phyloP scores from a whole-genome alignment of 805 yeast species.

The Yarrowia hollandica region DNA sequence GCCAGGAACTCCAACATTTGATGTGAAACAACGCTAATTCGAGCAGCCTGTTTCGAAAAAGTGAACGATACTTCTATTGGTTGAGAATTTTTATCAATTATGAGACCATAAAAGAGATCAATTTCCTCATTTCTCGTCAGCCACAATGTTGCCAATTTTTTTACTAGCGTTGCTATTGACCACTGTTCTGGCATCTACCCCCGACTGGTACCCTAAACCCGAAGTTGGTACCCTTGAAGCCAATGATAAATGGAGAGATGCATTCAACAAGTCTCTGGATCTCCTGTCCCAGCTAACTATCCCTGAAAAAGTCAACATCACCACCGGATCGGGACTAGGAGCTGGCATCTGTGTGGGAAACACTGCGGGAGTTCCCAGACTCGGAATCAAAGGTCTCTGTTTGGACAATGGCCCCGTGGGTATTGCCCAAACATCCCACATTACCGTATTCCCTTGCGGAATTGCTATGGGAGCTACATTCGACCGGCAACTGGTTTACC shows the following conservation, averaged over 20 bases:
- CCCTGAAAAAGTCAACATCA: conserved; percentile 59
- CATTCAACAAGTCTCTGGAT: conserved; percentile 55
- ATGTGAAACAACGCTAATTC: no score
- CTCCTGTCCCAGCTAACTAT: conserved; percentile 58
- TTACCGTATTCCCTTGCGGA: conserved; percentile 59
- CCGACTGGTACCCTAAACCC: conserved; percentile 32
- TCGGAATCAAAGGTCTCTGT: conserved; percentile 56
- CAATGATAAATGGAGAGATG: conserved; percentile 54
- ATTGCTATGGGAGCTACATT: conserved; percentile 60
- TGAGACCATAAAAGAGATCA: no score
- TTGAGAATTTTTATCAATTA: no score
- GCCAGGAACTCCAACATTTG: no score
- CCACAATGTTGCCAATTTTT: no score
- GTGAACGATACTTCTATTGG: no score
- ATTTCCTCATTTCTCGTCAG: no score
- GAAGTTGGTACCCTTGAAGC: conserved; percentile 32
- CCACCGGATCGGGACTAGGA: conserved; percentile 66
- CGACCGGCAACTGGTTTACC: conserved; percentile 52
- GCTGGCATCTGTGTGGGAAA: conserved; percentile 56
- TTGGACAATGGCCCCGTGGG: conserved; percentile 66
- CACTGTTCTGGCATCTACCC: not conserved
- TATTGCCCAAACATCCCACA: conserved; percentile 54
- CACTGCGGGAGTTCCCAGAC: conserved; percentile 57
- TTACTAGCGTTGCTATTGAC: no score
- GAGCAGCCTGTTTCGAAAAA: no score